Conservation (phyloP, 768 basidiomycete species). For the Hypsizygus marmoreus region DNA sequence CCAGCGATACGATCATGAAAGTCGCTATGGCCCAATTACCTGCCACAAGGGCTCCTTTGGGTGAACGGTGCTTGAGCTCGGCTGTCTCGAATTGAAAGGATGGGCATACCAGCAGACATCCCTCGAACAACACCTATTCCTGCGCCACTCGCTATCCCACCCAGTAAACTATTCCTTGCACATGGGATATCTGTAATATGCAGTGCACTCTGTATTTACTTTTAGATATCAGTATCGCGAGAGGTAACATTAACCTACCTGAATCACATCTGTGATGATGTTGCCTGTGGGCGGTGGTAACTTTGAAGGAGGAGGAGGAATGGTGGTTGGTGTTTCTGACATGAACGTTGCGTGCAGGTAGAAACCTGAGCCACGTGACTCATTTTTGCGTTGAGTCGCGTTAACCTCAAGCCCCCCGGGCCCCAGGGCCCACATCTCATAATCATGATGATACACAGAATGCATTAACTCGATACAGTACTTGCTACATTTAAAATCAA, state of each 20-base stretch:
- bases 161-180: slow-evolving; percentile 71
- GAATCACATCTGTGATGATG: slow-evolving; percentile 34
- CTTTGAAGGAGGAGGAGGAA: slow-evolving; percentile 34
- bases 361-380: too few relatives aligned
- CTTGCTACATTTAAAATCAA: too few relatives aligned
- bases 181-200: slow-evolving; percentile 75
- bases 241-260: slow-evolving; percentile 22
- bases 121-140: slow-evolving; percentile 78
- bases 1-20: slow-evolving; percentile 65
- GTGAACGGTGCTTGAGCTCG: not conserved
- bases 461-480: too few relatives aligned
- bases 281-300: slow-evolving; percentile 41
- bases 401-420: too few relatives aligned
- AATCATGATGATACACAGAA: too few relatives aligned
- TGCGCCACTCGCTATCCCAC: slow-evolving; percentile 77
- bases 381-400: too few relatives aligned
- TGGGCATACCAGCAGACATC: slow-evolving; percentile 57
- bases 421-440: too few relatives aligned
- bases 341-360: too few relatives aligned
- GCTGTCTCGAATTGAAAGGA: not conserved
- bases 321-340: too few relatives aligned
- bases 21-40: slow-evolving; percentile 82
- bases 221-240: not conserved
- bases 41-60: slow-evolving; percentile 62
- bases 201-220: slow-evolving; percentile 47